Percentiles rank a stretch among this genome's conserved stretches.
Conservation (phyloP, 1,284 basidiomycete species). For the Fomes fomentarius region DNA sequence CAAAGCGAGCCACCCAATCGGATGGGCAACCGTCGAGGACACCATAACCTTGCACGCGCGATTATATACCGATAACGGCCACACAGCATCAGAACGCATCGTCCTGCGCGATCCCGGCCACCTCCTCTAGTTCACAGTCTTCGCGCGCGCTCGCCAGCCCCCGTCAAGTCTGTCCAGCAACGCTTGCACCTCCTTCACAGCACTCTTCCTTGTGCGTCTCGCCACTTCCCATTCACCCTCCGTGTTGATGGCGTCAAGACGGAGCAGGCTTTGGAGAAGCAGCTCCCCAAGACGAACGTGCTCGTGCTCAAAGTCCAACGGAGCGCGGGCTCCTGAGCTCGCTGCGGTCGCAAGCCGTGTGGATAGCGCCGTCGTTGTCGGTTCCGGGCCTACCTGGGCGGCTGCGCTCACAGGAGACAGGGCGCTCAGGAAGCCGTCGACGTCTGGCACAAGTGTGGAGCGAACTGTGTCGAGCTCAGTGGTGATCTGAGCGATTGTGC, state of each 20-base stretch:
- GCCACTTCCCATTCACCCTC: conserved; percentile 75
- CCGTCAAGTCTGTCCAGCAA: conserved; percentile 59
- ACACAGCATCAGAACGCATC: neutral
- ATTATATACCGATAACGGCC: neutral
- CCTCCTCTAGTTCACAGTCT: conserved; percentile 1
- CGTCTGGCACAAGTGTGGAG: conserved; percentile 51
- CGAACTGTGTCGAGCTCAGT: conserved; percentile 62
- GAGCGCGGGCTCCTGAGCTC: conserved; percentile 13
- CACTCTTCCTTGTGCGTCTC: conserved; percentile 71
- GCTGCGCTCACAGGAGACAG: conserved; percentile 28
- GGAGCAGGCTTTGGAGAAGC: conserved; percentile 75
- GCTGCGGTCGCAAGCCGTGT: conserved; percentile 14
- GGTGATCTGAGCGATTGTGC: conserved; percentile 57
- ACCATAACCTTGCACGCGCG: neutral
- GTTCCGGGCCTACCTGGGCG: conserved; percentile 13
- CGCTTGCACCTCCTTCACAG: conserved; percentile 68
- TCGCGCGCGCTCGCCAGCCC: conserved; percentile 42
- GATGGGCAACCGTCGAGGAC: neutral
- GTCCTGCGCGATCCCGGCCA: no score
- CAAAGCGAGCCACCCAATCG: no score
- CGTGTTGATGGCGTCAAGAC: conserved; percentile 72
- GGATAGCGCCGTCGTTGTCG: conserved; percentile 10
- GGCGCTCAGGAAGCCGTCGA: conserved; percentile 57
- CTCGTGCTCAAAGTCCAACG: conserved; percentile 42
- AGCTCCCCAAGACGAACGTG: conserved; percentile 70